These are phyloP conservation scores for Sugiyamaella qingdaonensis DNA, from an alignment of 805 yeast genomes.

Conservation along the genomic window DNA sequence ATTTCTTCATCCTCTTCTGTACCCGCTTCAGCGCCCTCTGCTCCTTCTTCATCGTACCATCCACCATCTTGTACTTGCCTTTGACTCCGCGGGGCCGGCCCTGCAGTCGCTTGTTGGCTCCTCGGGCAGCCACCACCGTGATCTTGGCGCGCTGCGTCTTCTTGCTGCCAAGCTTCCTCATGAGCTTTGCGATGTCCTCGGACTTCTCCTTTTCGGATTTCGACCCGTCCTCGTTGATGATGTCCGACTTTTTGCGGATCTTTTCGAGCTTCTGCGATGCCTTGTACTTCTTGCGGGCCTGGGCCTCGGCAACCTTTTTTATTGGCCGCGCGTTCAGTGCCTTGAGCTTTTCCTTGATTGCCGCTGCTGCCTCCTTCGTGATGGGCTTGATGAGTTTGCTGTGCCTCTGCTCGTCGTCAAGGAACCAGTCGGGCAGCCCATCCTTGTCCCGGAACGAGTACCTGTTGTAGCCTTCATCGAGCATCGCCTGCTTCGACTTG, in stretches of 20 bases:
- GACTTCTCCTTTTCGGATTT: conserved; percentile 93
- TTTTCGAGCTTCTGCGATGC: conserved; percentile 83
- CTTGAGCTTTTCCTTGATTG: conserved; percentile 67
- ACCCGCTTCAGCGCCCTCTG: conserved; percentile 88
- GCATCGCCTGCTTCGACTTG: conserved; percentile 72
- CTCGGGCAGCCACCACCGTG: conserved; percentile 83
- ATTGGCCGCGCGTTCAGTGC: conserved; percentile 95
- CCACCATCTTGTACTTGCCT: conserved; percentile 99
- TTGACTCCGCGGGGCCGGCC: conserved; percentile 97
- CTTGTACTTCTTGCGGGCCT: conserved; percentile 93
- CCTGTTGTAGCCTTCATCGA: conserved; percentile 91
- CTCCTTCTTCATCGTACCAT: conserved; percentile 96
- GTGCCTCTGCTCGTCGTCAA: conserved; percentile 87
- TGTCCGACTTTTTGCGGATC: conserved; percentile 86
- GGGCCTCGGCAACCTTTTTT: conserved; percentile 97
- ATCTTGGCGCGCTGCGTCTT: conserved; percentile 74
- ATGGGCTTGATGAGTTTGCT: conserved; percentile 83
- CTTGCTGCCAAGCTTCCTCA: conserved; percentile 72
- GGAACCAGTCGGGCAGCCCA: conserved; percentile 93
- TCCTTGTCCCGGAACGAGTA: conserved; percentile 89
- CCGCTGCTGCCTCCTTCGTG: conserved; percentile 87
- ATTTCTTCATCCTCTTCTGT: conserved; percentile 74
- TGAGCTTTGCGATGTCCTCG: conserved; percentile 81
- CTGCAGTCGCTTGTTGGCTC: conserved; percentile 75
- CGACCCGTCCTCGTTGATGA: conserved; percentile 80